phyloP scores from a whole-genome alignment of 495 filamentous ascomycete species.

The Massariosphaeria phaeospora region DNA sequence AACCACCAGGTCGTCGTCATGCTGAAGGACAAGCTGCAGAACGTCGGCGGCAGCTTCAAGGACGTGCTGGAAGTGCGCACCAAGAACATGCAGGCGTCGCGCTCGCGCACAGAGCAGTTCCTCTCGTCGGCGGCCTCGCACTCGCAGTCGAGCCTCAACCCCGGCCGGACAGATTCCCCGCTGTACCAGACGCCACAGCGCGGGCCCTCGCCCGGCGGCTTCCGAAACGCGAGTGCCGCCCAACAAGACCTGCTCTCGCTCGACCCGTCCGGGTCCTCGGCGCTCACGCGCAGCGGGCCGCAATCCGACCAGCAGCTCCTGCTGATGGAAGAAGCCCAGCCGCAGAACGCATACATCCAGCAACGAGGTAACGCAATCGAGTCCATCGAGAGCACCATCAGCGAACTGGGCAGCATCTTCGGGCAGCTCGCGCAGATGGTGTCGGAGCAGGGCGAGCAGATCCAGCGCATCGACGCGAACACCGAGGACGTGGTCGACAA shows the following conservation, averaged over 20 bases:
- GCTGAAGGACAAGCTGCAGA: conserved; percentile 89
- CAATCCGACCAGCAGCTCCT: conserved; percentile 83
- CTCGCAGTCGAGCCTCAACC: conserved; percentile 49
- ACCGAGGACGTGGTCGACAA: conserved; percentile 96
- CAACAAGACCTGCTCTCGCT: conserved; percentile 74
- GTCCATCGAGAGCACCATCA: conserved; percentile 91
- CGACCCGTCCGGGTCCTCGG: conserved; percentile 58
- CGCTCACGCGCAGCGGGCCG: conserved; percentile 43
- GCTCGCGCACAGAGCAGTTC: conserved; percentile 90
- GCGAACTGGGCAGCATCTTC: conserved; percentile 90
- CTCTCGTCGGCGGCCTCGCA: conserved; percentile 83
- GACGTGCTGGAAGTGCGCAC: conserved; percentile 94
- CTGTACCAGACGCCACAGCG: conserved; percentile 78
- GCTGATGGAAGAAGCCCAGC: conserved; percentile 89
- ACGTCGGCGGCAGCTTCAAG: conserved; percentile 92
- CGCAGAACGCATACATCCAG: conserved; percentile 82
- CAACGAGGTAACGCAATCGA: conserved; percentile 95
- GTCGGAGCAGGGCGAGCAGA: conserved; percentile 92
- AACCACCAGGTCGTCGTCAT: conserved; percentile 95
- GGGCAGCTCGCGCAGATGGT: conserved; percentile 97
- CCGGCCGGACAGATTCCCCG: conserved; percentile 61
- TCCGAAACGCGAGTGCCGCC: conserved; percentile 40
- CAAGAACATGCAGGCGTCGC: conserved; percentile 95
- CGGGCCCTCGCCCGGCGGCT: conserved; percentile 55
- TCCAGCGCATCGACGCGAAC: conserved; percentile 74